A percentile compares a stretch with the other conserved stretches of the same genome.
phyloP scores from a whole-genome alignment of 1,284 basidiomycete species.

The Ceratobasidium sp. region DNA sequence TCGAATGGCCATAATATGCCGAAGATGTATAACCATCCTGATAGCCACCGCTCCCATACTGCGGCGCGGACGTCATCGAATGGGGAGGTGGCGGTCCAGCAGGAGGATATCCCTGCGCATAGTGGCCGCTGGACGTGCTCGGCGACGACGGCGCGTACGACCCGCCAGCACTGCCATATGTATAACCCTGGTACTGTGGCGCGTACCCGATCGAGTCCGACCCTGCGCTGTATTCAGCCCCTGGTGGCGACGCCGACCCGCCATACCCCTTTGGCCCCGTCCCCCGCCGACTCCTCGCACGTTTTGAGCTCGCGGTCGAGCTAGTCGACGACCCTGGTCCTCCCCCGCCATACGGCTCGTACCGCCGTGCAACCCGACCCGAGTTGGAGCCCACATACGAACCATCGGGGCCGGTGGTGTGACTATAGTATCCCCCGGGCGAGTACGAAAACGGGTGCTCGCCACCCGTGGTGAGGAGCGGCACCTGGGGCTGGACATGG shows the following conservation, averaged over 20 bases:
- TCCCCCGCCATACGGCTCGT: constrained; percentile 29
- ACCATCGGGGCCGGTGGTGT: constrained; percentile 2
- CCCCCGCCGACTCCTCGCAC: constrained; percentile 23
- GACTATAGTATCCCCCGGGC: constrained; percentile 26
- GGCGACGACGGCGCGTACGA: constrained; percentile 28
- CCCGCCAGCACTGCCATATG: background rate
- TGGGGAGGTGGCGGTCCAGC: background rate
- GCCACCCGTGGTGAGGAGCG: constrained; percentile 20
- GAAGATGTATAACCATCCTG: constrained; percentile 1
- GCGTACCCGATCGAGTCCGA: background rate
- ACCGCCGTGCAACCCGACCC: constrained; percentile 14
- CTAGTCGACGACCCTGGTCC: constrained; percentile 4
- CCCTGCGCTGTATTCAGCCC: constrained; percentile 1
- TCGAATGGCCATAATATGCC: constrained; percentile 24
- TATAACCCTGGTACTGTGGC: constrained; percentile 30
- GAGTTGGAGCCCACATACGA: constrained; percentile 20
- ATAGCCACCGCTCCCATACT: constrained; percentile 1
- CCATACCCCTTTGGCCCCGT: constrained; percentile 13
- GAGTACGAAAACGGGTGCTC: background rate
- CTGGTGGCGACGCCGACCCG: constrained; percentile 15
- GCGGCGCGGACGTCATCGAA: background rate
- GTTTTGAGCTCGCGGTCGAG: constrained; percentile 8
- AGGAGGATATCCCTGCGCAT: background rate
- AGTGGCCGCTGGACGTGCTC: background rate
- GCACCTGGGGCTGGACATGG: constrained; percentile 14